These are phyloP conservation scores for Stereum hirsutum DNA, from an alignment of 1,284 basidiomycete genomes.

Conservation along the genomic window DNA sequence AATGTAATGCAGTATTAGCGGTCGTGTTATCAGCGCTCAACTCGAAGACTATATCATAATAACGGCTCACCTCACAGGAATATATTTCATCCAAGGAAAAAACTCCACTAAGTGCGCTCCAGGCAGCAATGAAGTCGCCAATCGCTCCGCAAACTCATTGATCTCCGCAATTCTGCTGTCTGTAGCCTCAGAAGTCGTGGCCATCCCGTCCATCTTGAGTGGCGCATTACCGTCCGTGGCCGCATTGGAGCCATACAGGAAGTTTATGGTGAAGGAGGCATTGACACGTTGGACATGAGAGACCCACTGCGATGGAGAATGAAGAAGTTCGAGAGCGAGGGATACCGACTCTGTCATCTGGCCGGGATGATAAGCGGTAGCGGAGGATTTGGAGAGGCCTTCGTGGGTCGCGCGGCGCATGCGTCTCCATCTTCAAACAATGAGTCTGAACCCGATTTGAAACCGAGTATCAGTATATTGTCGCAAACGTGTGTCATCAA, in stretches of 20 bases:
- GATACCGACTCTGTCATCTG: constrained; percentile 8
- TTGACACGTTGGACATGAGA: constrained; percentile 7
- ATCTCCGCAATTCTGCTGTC: constrained; percentile 6
- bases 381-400: constrained; percentile 4
- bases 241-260: constrained; percentile 8
- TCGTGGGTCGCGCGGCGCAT: constrained; percentile 11
- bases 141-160: constrained; percentile 7
- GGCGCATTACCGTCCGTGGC: no score
- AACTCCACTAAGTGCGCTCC: constrained; percentile 11
- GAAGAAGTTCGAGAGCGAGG: constrained; percentile 7
- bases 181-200: constrained; percentile 7
- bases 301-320: constrained; percentile 4
- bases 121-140: constrained; percentile 6
- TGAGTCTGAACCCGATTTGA: no score
- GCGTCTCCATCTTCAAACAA: constrained; percentile 11
- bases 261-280: constrained; percentile 11
- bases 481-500: no score
- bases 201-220: no score
- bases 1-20: background rate
- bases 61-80: constrained; percentile 6
- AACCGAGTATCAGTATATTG: no score
- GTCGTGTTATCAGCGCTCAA: no score
- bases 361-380: constrained; percentile 1
- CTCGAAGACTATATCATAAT: no score
- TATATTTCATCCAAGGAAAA: constrained; percentile 11